Evolutionary conservation across 768 basidiomycete species (phyloP).

Genomic region (Suillus subluteus): DNA sequence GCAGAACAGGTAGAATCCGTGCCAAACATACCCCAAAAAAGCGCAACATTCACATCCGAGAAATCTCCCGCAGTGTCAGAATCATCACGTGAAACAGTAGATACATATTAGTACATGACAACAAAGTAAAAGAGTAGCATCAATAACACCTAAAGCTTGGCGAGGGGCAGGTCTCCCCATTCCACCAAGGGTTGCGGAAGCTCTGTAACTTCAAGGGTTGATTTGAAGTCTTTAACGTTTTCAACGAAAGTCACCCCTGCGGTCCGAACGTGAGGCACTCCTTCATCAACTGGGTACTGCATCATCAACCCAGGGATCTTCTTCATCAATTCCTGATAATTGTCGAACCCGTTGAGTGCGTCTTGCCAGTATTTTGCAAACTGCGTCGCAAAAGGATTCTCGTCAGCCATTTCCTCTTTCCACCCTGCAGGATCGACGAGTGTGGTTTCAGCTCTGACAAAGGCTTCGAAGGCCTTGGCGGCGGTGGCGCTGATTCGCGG

Average conservation of each 20-base stretch:
- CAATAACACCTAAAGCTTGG: slow-evolving; percentile 50
- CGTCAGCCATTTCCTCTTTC: slow-evolving; percentile 54
- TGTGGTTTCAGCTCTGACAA: slow-evolving; percentile 53
- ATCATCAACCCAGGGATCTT: slow-evolving; percentile 61
- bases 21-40: neutral
- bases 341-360: slow-evolving; percentile 43
- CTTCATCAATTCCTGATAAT: slow-evolving; percentile 45
- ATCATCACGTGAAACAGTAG: neutral
- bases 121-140: neutral
- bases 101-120: neutral
- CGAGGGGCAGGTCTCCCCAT: slow-evolving; percentile 72
- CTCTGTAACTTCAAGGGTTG: slow-evolving; percentile 53
- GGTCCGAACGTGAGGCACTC: slow-evolving; percentile 48
- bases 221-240: slow-evolving; percentile 70
- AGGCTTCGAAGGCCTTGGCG: slow-evolving; percentile 59
- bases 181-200: slow-evolving; percentile 69
- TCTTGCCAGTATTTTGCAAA: slow-evolving; percentile 68
- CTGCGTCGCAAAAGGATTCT: slow-evolving; percentile 57
- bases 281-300: slow-evolving; percentile 57
- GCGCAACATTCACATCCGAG: neutral
- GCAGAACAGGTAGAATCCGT: neutral
- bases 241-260: slow-evolving; percentile 62
- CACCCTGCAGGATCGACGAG: slow-evolving; percentile 53
- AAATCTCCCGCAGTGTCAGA: neutral
- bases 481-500: slow-evolving; percentile 68